Percentiles rank a stretch among this genome's conserved stretches.
phyloP scores from a whole-genome alignment of 371 early-diverging fungal species.

The Amoeboaphelidium occidentale region DNA sequence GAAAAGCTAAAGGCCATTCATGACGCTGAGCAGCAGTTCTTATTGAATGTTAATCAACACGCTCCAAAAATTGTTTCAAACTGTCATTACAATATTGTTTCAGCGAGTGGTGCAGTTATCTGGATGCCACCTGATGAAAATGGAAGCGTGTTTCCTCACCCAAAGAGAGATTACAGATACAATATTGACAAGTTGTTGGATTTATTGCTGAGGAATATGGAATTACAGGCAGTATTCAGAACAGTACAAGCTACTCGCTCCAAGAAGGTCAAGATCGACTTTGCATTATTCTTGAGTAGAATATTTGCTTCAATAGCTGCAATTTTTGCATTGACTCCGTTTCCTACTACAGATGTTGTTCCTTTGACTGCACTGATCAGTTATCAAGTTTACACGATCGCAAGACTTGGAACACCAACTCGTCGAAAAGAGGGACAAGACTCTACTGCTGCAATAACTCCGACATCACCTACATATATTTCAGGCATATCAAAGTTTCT shows the following conservation, averaged over 20 bases:
- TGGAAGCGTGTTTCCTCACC: not conserved
- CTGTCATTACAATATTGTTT: not conserved
- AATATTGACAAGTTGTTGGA: not conserved
- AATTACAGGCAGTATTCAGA: not conserved
- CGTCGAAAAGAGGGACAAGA: too few relatives aligned
- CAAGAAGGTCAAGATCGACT: not conserved
- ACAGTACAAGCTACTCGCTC: not conserved
- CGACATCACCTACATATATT: not conserved
- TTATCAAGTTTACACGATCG: not conserved
- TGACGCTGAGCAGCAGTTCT: not conserved
- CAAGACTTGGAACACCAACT: not conserved
- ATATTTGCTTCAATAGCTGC: not conserved
- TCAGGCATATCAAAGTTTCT: not conserved
- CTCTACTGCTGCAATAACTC: not conserved
- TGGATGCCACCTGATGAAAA: not conserved
- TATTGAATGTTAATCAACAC: not conserved
- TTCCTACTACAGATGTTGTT: not conserved
- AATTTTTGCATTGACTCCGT: not conserved
- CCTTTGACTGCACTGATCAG: not conserved
- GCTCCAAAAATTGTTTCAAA: not conserved
- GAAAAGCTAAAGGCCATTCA: not conserved
- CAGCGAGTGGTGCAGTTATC: not conserved
- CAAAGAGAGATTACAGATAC: not conserved
- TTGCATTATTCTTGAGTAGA: not conserved
- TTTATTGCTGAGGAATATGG: not conserved